Evolutionary conservation across 148 eudicot genomes (phyloP).

Genomic region (Pouteria glomerata): DNA sequence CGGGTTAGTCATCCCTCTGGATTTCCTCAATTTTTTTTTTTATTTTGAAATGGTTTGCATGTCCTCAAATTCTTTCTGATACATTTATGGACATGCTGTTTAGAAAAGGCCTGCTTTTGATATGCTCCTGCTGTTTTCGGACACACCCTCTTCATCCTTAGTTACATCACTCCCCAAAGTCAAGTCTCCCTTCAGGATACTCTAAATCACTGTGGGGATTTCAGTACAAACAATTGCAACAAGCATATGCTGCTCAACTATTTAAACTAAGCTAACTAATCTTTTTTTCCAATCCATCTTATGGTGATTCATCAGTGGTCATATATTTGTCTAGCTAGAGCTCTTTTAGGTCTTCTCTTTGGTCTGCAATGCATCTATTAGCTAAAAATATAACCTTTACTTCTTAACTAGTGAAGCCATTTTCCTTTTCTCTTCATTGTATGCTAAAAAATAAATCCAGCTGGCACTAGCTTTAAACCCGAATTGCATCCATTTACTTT

Average conservation of each 20-base stretch:
- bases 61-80: not conserved
- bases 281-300: not conserved
- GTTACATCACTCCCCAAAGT: not conserved
- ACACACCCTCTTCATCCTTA: not conserved
- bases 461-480: too few relatives aligned
- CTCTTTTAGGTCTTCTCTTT: too few relatives aligned
- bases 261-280: not conserved
- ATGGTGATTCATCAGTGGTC: not conserved
- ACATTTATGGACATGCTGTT: not conserved
- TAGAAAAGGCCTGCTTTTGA: too few relatives aligned
- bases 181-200: too few relatives aligned
- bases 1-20: too few relatives aligned
- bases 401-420: not conserved
- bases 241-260: not conserved
- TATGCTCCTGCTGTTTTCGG: too few relatives aligned
- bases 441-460: too few relatives aligned
- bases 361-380: too few relatives aligned
- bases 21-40: not conserved
- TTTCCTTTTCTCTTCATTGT: too few relatives aligned
- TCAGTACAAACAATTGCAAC: too few relatives aligned
- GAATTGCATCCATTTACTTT: not conserved
- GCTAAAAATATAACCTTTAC: not conserved
- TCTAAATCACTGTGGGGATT: too few relatives aligned
- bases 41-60: not conserved
- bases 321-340: not conserved